Conservation (phyloP, 805 yeast genomes). For the Saccharomycopsis fibuligera region DNA sequence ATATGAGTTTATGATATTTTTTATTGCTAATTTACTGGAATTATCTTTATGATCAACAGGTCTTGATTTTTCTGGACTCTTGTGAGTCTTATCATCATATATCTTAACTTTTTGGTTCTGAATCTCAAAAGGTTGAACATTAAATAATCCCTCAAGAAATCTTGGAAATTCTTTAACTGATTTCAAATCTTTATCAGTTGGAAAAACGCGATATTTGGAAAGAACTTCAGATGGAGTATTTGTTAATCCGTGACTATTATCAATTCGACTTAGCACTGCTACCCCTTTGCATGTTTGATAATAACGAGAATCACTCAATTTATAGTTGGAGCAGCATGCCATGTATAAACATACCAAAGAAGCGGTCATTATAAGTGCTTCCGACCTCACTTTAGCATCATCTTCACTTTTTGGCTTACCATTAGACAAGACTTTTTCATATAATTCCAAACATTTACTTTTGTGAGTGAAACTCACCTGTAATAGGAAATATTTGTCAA, state of each 20-base stretch:
- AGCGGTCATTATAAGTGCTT: constrained; percentile 7
- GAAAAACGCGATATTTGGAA: background rate
- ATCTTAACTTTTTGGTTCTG: background rate
- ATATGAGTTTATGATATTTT: constrained; percentile 12
- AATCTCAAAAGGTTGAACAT: constrained; percentile 11
- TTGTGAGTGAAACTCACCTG: constrained; percentile 11
- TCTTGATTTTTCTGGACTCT: background rate
- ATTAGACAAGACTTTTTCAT: background rate
- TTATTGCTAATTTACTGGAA: constrained; percentile 6
- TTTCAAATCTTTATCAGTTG: constrained; percentile 2
- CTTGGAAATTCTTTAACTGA: constrained; percentile 1
- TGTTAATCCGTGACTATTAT: background rate
- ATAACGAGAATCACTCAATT: constrained; percentile 5
- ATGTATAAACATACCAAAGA: constrained; percentile 4
- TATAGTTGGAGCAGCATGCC: constrained; percentile 2
- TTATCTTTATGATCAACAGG: background rate
- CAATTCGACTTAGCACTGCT: background rate
- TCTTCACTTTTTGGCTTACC: background rate
- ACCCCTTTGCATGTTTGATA: constrained; percentile 3
- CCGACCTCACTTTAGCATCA: background rate
- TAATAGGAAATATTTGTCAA: constrained; percentile 9
- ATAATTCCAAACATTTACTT: constrained; percentile 3
- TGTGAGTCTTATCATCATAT: background rate
- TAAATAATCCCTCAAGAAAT: background rate
- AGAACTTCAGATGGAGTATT: constrained; percentile 1